Conservation (phyloP, 305 asterid species). For the Fraxinus paxiana region DNA sequence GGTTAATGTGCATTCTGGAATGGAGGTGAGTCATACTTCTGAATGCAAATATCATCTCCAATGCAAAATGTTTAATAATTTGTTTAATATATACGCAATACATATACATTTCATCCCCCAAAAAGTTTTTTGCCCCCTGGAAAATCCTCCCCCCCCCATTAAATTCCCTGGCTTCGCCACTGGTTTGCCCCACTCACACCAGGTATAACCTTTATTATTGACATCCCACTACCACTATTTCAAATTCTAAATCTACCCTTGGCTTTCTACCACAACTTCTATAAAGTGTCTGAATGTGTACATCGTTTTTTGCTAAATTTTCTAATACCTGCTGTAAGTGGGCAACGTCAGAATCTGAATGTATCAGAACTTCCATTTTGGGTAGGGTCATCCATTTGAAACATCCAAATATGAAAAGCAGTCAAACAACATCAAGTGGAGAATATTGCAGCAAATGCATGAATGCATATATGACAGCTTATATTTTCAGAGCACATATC, state of each 20-base stretch:
- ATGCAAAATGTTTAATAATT: conserved; percentile 9
- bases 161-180: no score
- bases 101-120: no score
- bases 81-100: neutral
- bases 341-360: neutral
- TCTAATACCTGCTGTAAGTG: neutral
- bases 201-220: neutral
- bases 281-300: neutral
- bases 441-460: neutral
- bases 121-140: no score
- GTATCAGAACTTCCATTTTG: neutral
- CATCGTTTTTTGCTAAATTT: neutral
- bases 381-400: neutral
- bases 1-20: conserved; percentile 97
- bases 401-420: neutral
- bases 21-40: conserved; percentile 63
- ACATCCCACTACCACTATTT: neutral
- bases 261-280: neutral
- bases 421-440: neutral
- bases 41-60: conserved; percentile 9
- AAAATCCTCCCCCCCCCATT: no score
- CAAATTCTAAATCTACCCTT: neutral
- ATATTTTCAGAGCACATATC: neutral
- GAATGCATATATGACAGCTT: neutral
- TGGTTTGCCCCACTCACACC: neutral